A percentile compares a stretch with the other conserved stretches of the same genome.
phyloP scores from a whole-genome alignment of 106 monocot genomes.

The Dioscorea dumetorum region DNA sequence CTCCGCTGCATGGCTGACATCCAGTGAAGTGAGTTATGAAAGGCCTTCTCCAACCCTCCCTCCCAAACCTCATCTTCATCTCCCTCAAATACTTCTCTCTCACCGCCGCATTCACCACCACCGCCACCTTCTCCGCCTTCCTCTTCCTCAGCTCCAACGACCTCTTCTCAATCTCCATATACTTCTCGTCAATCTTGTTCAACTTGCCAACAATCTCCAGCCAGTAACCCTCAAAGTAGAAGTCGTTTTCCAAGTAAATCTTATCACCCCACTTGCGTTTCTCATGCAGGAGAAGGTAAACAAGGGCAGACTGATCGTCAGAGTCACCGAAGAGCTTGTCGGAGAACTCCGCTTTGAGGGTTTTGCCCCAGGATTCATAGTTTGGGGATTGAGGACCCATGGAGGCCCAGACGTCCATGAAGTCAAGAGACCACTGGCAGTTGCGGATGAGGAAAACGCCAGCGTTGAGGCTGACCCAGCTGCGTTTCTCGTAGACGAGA shows the following conservation, averaged over 20 bases:
- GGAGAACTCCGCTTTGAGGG: constrained; percentile 27
- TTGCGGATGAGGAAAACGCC: constrained; percentile 89
- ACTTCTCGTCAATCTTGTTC: constrained; percentile 27
- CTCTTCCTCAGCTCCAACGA: constrained; percentile 23
- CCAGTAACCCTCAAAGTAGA: constrained; percentile 82
- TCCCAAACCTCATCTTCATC: constrained; percentile 9
- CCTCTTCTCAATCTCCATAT: constrained; percentile 41
- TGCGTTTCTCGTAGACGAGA: constrained; percentile 39
- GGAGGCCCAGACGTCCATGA: constrained; percentile 60
- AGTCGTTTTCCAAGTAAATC: constrained; percentile 60
- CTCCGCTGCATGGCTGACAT: constrained; percentile 82
- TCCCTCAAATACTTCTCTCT: constrained; percentile 13
- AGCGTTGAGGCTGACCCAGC: constrained; percentile 84
- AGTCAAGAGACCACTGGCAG: constrained; percentile 93
- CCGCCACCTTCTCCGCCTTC: constrained; percentile 46
- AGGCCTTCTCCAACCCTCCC: constrained; percentile 36
- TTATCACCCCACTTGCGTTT: constrained; percentile 47
- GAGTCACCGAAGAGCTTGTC: constrained; percentile 64
- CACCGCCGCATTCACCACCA: constrained; percentile 9
- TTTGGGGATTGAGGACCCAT: constrained; percentile 68
- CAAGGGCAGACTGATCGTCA: constrained; percentile 81
- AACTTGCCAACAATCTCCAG: constrained; percentile 56
- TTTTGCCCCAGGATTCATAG: constrained; percentile 56
- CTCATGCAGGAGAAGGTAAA: constrained; percentile 51
- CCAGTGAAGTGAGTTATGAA: constrained; percentile 94